Conservation (phyloP, 495 filamentous ascomycete species). For the Hypoxylon lienhwacheense region DNA sequence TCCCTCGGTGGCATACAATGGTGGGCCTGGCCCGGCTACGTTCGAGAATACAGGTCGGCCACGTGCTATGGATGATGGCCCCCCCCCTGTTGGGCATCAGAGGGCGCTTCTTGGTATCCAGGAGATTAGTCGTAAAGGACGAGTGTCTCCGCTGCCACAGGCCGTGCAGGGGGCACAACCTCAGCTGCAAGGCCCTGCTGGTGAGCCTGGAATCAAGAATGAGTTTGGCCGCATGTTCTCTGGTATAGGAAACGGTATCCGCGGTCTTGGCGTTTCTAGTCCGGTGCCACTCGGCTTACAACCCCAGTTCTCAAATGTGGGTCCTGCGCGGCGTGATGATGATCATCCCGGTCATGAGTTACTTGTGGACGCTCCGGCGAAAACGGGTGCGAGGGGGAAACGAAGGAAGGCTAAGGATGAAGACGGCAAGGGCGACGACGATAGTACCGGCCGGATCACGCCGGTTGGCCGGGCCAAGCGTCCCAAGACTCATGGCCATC, state of each 20-base stretch:
- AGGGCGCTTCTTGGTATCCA: conserved; percentile 59
- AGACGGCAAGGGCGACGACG: conserved; percentile 59
- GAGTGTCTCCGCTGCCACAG: conserved; percentile 80
- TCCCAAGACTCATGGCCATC: conserved; percentile 61
- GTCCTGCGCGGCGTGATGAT: conserved; percentile 51
- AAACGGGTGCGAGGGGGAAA: conserved; percentile 51
- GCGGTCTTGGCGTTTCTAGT: conserved; percentile 56
- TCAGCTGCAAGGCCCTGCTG: conserved; percentile 69
- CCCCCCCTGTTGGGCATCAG: conserved; percentile 48
- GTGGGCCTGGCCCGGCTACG: conserved; percentile 38
- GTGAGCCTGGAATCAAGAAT: conserved; percentile 84
- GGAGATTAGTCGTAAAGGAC: conserved; percentile 66
- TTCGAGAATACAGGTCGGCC: conserved; percentile 48
- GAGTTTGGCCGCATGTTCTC: conserved; percentile 91
- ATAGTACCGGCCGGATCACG: conserved; percentile 57
- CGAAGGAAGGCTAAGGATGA: conserved; percentile 64
- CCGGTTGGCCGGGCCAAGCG: conserved; percentile 60
- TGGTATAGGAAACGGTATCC: conserved; percentile 83
- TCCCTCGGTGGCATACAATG: conserved; percentile 48
- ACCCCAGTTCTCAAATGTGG: conserved; percentile 46
- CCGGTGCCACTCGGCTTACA: conserved; percentile 53
- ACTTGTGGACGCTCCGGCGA: conserved; percentile 34
- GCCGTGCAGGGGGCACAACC: conserved; percentile 90
- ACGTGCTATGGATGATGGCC: conserved; percentile 61
- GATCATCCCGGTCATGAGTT: conserved; percentile 44